Percentiles rank a stretch among this genome's conserved stretches.
Evolutionary conservation across 805 yeast genomes (phyloP).

Genomic region (Kazachstania martiniae): DNA sequence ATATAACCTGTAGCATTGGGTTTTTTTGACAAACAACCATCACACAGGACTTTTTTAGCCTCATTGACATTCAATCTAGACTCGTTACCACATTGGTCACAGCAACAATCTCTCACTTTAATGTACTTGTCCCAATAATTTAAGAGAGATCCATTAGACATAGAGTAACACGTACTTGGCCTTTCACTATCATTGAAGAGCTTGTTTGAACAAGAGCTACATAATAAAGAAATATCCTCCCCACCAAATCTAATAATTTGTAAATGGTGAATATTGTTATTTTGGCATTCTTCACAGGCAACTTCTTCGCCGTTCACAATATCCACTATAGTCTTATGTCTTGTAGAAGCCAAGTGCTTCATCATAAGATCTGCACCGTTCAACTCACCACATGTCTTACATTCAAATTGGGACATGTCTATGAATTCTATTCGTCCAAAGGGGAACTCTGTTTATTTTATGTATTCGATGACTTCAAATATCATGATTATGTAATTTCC

Average conservation of each 20-base stretch:
- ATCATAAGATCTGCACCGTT: slow-evolving; percentile 32
- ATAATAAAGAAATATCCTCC: slow-evolving; percentile 41
- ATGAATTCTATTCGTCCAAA: background rate
- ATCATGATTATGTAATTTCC: too few species aligned
- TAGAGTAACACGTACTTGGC: slow-evolving; percentile 35
- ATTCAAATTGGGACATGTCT: slow-evolving; percentile 26
- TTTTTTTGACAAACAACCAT: slow-evolving; percentile 30
- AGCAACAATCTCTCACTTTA: slow-evolving; percentile 40
- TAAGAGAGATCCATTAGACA: slow-evolving; percentile 47
- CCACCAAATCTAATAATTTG: slow-evolving; percentile 43
- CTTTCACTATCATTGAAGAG: slow-evolving; percentile 30
- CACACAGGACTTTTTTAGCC: slow-evolving; percentile 31
- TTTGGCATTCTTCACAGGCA: slow-evolving; percentile 47
- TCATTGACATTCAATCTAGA: slow-evolving; percentile 30
- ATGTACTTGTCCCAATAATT: slow-evolving; percentile 36
- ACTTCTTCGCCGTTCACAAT: slow-evolving; percentile 31
- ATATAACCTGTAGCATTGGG: slow-evolving; percentile 20
- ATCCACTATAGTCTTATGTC: slow-evolving; percentile 40
- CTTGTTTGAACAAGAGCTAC: slow-evolving; percentile 36
- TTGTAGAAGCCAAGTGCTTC: slow-evolving; percentile 41
- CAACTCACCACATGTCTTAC: slow-evolving; percentile 36
- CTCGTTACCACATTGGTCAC: slow-evolving; percentile 36
- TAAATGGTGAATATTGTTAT: slow-evolving; percentile 42
- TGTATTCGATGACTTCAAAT: too few species aligned
- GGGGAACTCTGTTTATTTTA: too few species aligned